These are phyloP conservation scores for Notholithocarpus densiflorus DNA, from an alignment of 306 rosid genomes.

Conservation along the genomic window DNA sequence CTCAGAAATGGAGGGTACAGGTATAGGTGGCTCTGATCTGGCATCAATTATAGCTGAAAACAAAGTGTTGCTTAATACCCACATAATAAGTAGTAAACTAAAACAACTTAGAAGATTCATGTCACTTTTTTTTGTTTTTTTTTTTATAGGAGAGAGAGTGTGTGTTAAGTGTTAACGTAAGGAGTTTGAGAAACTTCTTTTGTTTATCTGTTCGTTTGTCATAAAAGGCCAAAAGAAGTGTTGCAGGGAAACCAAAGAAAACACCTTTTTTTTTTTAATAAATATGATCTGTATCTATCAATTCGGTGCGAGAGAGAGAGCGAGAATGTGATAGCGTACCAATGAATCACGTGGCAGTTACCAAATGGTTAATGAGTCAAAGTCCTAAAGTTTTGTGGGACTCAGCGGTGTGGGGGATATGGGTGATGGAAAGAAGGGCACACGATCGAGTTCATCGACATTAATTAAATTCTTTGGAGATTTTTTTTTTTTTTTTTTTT, in stretches of 20 bases:
- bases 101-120: slow-evolving; percentile 38
- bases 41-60: slow-evolving; percentile 39
- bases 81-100: slow-evolving; percentile 37
- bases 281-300: slow-evolving; percentile 7
- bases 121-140: neutral
- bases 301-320: slow-evolving; percentile 13
- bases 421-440: neutral
- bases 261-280: slow-evolving; percentile 29
- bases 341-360: slow-evolving; percentile 48
- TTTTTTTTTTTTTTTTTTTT: too few species aligned
- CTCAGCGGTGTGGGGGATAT: neutral
- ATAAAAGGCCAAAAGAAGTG: slow-evolving; percentile 44
- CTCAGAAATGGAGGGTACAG: slow-evolving; percentile 31
- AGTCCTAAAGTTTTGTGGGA: too few species aligned
- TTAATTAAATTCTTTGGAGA: too few species aligned
- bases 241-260: slow-evolving; percentile 69
- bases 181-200: slow-evolving; percentile 28
- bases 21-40: slow-evolving; percentile 20
- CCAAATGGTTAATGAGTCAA: slow-evolving; percentile 22
- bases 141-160: slow-evolving; percentile 12
- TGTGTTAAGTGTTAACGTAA: neutral
- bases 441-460: too few species aligned
- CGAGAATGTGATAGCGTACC: neutral
- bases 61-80: slow-evolving; percentile 35
- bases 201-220: neutral